Evolutionary conservation across 1,139 yeast species (phyloP).

Genomic region (Chernovozyma sophiae-reginae): DNA sequence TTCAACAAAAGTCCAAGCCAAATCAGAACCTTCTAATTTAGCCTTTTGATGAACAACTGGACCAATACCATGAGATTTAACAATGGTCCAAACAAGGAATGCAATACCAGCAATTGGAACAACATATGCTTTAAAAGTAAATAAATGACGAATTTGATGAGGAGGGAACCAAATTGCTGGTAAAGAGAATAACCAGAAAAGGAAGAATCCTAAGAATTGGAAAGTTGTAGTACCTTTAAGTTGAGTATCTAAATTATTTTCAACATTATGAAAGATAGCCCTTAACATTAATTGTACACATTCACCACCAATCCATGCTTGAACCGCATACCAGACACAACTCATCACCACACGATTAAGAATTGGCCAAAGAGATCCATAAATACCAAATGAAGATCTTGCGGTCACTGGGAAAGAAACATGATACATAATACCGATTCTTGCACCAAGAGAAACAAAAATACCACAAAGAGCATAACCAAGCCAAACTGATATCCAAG

Average conservation of each 20-base stretch:
- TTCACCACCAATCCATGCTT: conserved; percentile 77
- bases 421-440: conserved; percentile 72
- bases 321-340: conserved; percentile 82
- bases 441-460: conserved; percentile 60
- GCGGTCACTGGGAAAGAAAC: conserved; percentile 75
- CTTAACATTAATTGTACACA: conserved; percentile 71
- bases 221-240: conserved; percentile 45
- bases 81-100: conserved; percentile 76
- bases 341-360: conserved; percentile 80
- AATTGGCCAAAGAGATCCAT: conserved; percentile 78
- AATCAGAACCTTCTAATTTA: conserved; percentile 49
- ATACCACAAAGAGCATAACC: conserved; percentile 60
- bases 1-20: conserved; percentile 80
- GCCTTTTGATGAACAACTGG: conserved; percentile 56
- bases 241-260: conserved; percentile 46
- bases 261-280: conserved; percentile 55
- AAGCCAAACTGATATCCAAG: conserved; percentile 81
- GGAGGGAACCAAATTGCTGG: conserved; percentile 83
- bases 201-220: conserved; percentile 66
- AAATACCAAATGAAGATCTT: conserved; percentile 72
- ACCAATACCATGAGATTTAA: conserved; percentile 71
- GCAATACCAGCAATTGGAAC: conserved; percentile 81
- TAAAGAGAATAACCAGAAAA: conserved; percentile 72
- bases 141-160: conserved; percentile 74
- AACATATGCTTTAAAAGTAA: conserved; percentile 70